phyloP scores from a whole-genome alignment of 805 yeast genomes.

The Candida xiaguanensis region DNA sequence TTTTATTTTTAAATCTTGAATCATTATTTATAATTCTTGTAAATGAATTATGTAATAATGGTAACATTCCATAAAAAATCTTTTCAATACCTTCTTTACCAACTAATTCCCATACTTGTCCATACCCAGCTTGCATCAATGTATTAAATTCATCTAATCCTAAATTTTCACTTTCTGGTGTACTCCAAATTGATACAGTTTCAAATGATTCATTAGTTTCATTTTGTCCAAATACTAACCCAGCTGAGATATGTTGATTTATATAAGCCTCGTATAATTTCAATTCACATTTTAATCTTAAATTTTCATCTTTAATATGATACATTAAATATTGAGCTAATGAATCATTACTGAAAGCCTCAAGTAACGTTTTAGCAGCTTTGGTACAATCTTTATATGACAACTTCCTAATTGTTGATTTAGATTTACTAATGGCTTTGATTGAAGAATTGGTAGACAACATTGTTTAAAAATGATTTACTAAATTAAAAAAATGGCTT shows the following conservation, averaged over 20 bases:
- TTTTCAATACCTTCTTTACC: conserved; percentile 48
- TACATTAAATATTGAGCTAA: conserved; percentile 28
- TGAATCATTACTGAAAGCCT: conserved; percentile 32
- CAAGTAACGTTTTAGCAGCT: conserved; percentile 36
- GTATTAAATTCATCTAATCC: conserved; percentile 46
- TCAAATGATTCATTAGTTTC: conserved; percentile 44
- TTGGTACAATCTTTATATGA: conserved; percentile 21
- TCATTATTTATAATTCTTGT: conserved; percentile 44
- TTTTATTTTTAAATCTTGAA: conserved; percentile 30
- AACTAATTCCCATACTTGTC: conserved; percentile 45
- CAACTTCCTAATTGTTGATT: conserved; percentile 1
- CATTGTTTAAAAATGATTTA: neutral
- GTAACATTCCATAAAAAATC: conserved; percentile 48
- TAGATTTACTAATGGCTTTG: neutral
- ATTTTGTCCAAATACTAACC: conserved; percentile 47
- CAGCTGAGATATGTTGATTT: conserved; percentile 47
- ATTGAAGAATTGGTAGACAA: neutral
- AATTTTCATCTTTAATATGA: conserved; percentile 20
- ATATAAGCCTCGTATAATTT: conserved; percentile 50
- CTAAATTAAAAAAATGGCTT: neutral
- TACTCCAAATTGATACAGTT: conserved; percentile 54
- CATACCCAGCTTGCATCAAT: conserved; percentile 51
- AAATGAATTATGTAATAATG: conserved; percentile 47
- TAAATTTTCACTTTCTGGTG: conserved; percentile 39
- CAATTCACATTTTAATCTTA: conserved; percentile 25